phyloP scores from a whole-genome alignment of 2,329 filamentous ascomycete species.

The Myriosclerotinia curreyana region DNA sequence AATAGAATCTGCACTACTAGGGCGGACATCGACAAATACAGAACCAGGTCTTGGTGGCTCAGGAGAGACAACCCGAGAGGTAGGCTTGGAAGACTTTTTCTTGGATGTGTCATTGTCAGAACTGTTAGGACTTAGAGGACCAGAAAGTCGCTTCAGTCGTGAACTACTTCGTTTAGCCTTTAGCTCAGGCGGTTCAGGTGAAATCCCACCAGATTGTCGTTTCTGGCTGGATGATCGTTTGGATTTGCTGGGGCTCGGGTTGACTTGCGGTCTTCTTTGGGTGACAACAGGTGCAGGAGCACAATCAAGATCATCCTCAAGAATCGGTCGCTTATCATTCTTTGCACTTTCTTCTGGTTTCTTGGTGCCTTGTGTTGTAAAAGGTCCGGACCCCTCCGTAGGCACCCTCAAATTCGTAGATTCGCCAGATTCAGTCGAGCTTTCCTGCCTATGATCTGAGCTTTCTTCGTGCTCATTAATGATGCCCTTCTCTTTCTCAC shows the following conservation, averaged over 20 bases:
- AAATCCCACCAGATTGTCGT: slow-evolving; percentile 49
- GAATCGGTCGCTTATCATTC: slow-evolving; percentile 23
- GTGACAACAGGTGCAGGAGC: slow-evolving; percentile 68
- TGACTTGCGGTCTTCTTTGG: slow-evolving; percentile 50
- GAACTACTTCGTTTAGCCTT: slow-evolving; percentile 56
- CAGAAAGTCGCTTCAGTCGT: slow-evolving; percentile 57
- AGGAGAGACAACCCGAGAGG: slow-evolving; percentile 33
- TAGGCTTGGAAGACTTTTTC: slow-evolving; percentile 42
- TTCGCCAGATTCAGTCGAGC: slow-evolving; percentile 34
- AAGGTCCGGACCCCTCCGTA: slow-evolving; percentile 37
- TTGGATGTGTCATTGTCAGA: slow-evolving; percentile 39
- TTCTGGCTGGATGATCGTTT: slow-evolving; percentile 33
- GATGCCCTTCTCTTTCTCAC: slow-evolving; percentile 37
- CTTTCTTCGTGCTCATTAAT: slow-evolving; percentile 29
- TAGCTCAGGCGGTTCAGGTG: slow-evolving; percentile 48
- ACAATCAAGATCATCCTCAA: slow-evolving; percentile 51
- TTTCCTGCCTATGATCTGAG: slow-evolving; percentile 25
- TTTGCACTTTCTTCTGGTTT: slow-evolving; percentile 30
- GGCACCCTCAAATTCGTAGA: slow-evolving; percentile 36
- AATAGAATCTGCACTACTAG: slow-evolving; percentile 78
- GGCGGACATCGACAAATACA: slow-evolving; percentile 61
- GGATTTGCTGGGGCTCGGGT: slow-evolving; percentile 42
- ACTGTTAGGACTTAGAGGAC: slow-evolving; percentile 42
- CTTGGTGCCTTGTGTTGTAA: slow-evolving; percentile 31
- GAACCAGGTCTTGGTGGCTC: slow-evolving; percentile 32